These are phyloP conservation scores for Teunomyces funiuensis DNA, from an alignment of 805 yeast genomes.

Conservation along the genomic window DNA sequence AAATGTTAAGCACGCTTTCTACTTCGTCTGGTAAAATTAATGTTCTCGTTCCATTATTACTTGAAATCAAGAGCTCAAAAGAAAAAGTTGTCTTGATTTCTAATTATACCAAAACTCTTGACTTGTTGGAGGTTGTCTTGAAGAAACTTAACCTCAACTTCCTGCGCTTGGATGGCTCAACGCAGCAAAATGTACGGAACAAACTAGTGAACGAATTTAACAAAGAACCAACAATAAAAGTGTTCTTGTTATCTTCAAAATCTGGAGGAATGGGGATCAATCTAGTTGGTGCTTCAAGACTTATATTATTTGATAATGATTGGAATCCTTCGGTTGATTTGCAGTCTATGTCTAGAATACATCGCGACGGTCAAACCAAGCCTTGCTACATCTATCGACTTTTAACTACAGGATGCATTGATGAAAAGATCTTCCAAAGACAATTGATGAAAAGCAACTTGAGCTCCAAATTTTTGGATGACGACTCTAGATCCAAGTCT, in stretches of 20 bases:
- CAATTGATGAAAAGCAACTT: conserved; percentile 82
- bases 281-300: conserved; percentile 83
- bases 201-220: conserved; percentile 70
- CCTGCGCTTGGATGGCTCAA: conserved; percentile 79
- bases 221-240: conserved; percentile 44
- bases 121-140: conserved; percentile 63
- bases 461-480: conserved; percentile 65
- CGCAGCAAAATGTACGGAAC: conserved; percentile 66
- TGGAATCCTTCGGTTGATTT: conserved; percentile 95
- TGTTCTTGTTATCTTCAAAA: conserved; percentile 80
- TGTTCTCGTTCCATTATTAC: conserved; percentile 56
- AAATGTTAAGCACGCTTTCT: conserved; percentile 13
- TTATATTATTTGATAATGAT: conserved; percentile 86
- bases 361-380: conserved; percentile 85
- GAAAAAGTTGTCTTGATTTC: conserved; percentile 88
- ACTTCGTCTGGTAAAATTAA: conserved; percentile 58
- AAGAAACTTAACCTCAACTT: conserved; percentile 49
- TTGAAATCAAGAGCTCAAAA: conserved; percentile 39
- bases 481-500: conserved; percentile 44
- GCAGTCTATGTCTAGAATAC: conserved; percentile 95
- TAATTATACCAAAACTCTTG: conserved; percentile 84
- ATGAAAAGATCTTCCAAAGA: conserved; percentile 90
- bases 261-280: conserved; percentile 95
- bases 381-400: conserved; percentile 82
- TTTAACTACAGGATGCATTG: conserved; percentile 85